A percentile compares a stretch with the other conserved stretches of the same genome.
phyloP scores from a whole-genome alignment of 2,329 filamentous ascomycete genomes.

The Colletotrichum viniferum region DNA sequence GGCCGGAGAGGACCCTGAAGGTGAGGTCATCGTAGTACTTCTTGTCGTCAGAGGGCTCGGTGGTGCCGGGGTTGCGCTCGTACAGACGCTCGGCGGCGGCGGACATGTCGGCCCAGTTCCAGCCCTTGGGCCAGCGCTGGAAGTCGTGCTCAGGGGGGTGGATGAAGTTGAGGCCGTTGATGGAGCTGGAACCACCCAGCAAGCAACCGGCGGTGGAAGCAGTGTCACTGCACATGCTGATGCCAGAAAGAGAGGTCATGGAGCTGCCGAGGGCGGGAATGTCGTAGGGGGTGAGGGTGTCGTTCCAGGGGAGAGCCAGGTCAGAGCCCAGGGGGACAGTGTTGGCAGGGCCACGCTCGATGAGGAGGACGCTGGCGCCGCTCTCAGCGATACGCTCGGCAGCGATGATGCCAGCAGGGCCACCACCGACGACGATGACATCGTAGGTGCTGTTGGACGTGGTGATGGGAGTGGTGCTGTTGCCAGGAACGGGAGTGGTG shows the following conservation, averaged over 20 bases:
- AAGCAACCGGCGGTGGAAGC: conserved; percentile 38
- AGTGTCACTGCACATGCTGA: conserved; percentile 38
- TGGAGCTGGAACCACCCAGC: conserved; percentile 37
- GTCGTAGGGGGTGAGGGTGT: conserved; percentile 33
- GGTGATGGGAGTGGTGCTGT: conserved; percentile 24
- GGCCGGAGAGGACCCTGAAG: background rate
- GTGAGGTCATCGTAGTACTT: conserved; percentile 15
- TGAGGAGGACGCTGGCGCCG: conserved; percentile 38
- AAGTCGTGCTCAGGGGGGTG: conserved; percentile 35
- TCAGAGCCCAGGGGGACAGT: conserved; percentile 34
- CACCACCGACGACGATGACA: conserved; percentile 42
- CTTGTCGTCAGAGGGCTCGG: conserved; percentile 28
- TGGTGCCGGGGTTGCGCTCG: conserved; percentile 29
- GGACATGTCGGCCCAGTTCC: conserved; percentile 30
- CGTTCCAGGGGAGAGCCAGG: conserved; percentile 34
- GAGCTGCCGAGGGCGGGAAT: conserved; percentile 31
- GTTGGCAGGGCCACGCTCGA: conserved; percentile 41
- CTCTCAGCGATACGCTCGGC: conserved; percentile 40
- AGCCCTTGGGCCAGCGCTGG: conserved; percentile 33
- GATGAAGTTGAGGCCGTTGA: conserved; percentile 38
- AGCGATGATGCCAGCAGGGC: conserved; percentile 38
- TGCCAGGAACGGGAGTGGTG: conserved; percentile 22
- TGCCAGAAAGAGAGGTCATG: conserved; percentile 23
- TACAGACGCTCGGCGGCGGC: conserved; percentile 30
- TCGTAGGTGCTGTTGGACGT: conserved; percentile 40